Percentiles rank a stretch among this genome's conserved stretches.
Evolutionary conservation across 305 asterid species (phyloP).

Genomic region (Solanum hybrid): DNA sequence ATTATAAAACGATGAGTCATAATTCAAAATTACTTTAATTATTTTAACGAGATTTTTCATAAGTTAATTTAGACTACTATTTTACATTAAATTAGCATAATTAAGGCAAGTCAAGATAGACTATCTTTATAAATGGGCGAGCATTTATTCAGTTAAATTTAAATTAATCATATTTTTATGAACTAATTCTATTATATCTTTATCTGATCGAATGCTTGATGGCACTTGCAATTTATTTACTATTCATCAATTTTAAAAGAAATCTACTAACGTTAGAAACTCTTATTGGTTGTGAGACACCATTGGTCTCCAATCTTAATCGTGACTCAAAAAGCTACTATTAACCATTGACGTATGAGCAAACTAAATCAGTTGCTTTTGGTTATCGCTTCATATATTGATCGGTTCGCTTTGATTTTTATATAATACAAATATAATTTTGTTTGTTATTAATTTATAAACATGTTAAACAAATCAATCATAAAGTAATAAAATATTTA

Average conservation of each 20-base stretch:
- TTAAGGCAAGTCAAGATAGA: background rate
- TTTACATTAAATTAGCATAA: background rate
- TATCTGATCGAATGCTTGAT: background rate
- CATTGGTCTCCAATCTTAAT: background rate
- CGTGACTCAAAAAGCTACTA: background rate
- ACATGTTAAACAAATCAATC: background rate
- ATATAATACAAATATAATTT: rapidly evolving
- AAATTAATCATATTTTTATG: background rate
- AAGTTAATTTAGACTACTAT: too few species aligned
- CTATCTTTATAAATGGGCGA: background rate
- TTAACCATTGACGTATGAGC: background rate
- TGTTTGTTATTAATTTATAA: background rate
- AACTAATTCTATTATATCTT: background rate
- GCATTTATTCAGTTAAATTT: background rate
- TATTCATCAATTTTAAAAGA: background rate
- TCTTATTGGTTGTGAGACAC: background rate
- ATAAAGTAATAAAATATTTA: background rate
- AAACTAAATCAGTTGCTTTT: background rate
- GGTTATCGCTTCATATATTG: background rate
- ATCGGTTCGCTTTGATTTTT: background rate
- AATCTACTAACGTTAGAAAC: background rate
- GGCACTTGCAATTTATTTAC: background rate
- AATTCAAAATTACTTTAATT: too few species aligned
- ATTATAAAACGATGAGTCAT: too few species aligned
- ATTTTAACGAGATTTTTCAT: too few species aligned